A percentile compares a stretch with the other conserved stretches of the same genome.
These are phyloP conservation scores for Penicillium sp. DNA, from an alignment of 2,329 filamentous ascomycete species.

Conservation along the genomic window DNA sequence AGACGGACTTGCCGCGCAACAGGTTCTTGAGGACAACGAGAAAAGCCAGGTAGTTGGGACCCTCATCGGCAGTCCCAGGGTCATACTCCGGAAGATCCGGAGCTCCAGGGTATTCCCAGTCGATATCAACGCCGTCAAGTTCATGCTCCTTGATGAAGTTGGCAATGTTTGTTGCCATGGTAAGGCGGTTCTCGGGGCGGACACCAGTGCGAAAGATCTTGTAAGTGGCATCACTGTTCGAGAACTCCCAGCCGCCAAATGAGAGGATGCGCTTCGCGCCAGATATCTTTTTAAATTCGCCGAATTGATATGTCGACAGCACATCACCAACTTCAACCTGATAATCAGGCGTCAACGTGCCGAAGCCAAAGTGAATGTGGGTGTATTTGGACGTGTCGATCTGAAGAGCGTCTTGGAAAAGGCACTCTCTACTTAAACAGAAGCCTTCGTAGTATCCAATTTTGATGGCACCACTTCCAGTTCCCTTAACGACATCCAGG, in stretches of 20 bases:
- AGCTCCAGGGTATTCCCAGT: conserved; percentile 22
- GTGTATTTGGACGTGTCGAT: conserved; percentile 28
- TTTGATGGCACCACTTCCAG: conserved; percentile 1
- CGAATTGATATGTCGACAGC: background rate
- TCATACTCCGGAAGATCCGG: conserved; percentile 45
- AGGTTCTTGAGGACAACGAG: conserved; percentile 28
- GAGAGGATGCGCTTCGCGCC: conserved; percentile 38
- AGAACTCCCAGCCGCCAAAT: conserved; percentile 52
- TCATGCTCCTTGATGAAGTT: conserved; percentile 19
- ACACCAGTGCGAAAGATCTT: conserved; percentile 46
- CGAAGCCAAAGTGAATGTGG: conserved; percentile 47
- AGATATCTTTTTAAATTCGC: background rate
- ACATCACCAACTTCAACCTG: background rate
- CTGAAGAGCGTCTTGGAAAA: conserved; percentile 30
- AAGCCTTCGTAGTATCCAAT: conserved; percentile 41
- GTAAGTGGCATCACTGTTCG: conserved; percentile 42
- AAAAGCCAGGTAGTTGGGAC: conserved; percentile 38
- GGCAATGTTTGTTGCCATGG: conserved; percentile 37
- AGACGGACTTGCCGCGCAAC: conserved; percentile 28
- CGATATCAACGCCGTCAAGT: conserved; percentile 21
- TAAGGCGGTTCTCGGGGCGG: background rate
- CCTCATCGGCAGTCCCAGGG: conserved; percentile 33
- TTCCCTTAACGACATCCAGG: conserved; percentile 36
- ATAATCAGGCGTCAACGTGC: background rate
- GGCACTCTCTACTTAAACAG: conserved; percentile 33